A percentile compares a stretch with the other conserved stretches of the same genome.
Conservation (phyloP, 768 basidiomycete species). For the Auricularia auricula-judae region DNA sequence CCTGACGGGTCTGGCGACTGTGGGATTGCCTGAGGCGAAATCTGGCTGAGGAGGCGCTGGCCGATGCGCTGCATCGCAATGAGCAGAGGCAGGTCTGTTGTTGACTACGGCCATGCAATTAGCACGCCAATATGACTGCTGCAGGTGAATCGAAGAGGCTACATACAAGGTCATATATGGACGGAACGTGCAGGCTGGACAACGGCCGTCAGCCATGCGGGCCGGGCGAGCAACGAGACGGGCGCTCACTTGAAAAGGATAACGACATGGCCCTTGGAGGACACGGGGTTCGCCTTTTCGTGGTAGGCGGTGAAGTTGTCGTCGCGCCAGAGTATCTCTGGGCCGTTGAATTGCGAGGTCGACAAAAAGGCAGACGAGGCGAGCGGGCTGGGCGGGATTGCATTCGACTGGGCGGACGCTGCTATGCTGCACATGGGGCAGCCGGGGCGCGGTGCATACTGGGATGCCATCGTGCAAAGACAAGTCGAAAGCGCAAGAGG, state of each 20-base stretch:
- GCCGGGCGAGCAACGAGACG: background rate
- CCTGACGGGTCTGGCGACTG: slow-evolving; percentile 20
- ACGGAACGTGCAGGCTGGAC: slow-evolving; percentile 63
- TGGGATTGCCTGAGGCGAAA: slow-evolving; percentile 27
- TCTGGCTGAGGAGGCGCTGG: slow-evolving; percentile 35
- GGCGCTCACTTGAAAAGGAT: slow-evolving; percentile 60
- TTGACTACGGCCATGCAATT: slow-evolving; percentile 34
- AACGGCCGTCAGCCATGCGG: background rate
- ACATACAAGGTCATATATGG: slow-evolving; percentile 61
- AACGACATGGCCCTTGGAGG: slow-evolving; percentile 61
- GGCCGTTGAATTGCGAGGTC: slow-evolving; percentile 28
- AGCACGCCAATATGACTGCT: background rate
- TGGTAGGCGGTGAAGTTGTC: slow-evolving; percentile 67
- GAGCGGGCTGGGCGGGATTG: slow-evolving; percentile 36
- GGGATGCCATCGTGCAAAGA: background rate
- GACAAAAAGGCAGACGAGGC: slow-evolving; percentile 12
- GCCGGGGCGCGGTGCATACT: slow-evolving; percentile 43
- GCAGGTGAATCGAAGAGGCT: slow-evolving; percentile 1
- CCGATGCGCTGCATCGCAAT: slow-evolving; percentile 50
- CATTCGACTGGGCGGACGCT: slow-evolving; percentile 37
- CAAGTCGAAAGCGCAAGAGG: background rate
- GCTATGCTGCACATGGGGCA: slow-evolving; percentile 74
- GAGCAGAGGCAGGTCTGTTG: slow-evolving; percentile 64
- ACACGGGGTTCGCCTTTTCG: slow-evolving; percentile 59
- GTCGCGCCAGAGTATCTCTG: slow-evolving; percentile 64